Evolutionary conservation across 2,329 filamentous ascomycete species (phyloP), one percentile per base, ranked within the genome.

Genomic region (Aureobasidium zeae): DNA sequence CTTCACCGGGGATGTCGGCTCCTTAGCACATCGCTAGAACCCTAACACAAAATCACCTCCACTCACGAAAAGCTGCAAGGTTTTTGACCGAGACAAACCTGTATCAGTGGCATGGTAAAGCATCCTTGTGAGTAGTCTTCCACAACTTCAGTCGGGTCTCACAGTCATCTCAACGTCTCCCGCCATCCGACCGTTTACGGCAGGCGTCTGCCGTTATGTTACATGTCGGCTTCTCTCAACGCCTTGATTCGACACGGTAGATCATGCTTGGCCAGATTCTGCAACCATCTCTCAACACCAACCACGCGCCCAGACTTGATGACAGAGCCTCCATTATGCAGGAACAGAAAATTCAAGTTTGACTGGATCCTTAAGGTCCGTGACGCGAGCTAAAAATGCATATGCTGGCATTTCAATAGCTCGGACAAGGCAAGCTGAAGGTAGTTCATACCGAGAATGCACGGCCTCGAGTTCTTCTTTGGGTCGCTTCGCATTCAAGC

Each of bases 311-410:
- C n/a, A n/a, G n/a, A n/a, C n/a, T n/a, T n/a, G n/a, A n/a, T n/a
- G n/a, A n/a, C n/a, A n/a, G n/a, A n/a, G n/a, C n/a, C n/a, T n/a
- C n/a, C n/a, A n/a, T n/a, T 15, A 41, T 41, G 37, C 37, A 41
- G 37, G 37, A 32, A 41, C 37, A 41, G 10, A 32, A 32, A n/a
- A 32, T 11, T 7, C 31, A 5, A 32, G 19, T 9, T 9, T 32
- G 26, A 26, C 24, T 41, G 15, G 13, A 32, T 21, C 16, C 28
- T 39, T 25, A 13, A 28, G 21, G 20, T n/a, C 13, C 28, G 29
- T 24, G 28, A 28, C 37, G 20, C 25, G 9, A 2, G n/a, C 37
- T 41, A 31, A n/a, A n/a, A n/a, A 41, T 30, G 37, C 37, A 41
- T 26, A 28, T 41, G 9, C 8, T 28, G 26, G 37, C 37, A n/a